Base-by-base conservation (phyloP, 441 rosid genomes). In the Adansonia madagascariensis region DNA sequence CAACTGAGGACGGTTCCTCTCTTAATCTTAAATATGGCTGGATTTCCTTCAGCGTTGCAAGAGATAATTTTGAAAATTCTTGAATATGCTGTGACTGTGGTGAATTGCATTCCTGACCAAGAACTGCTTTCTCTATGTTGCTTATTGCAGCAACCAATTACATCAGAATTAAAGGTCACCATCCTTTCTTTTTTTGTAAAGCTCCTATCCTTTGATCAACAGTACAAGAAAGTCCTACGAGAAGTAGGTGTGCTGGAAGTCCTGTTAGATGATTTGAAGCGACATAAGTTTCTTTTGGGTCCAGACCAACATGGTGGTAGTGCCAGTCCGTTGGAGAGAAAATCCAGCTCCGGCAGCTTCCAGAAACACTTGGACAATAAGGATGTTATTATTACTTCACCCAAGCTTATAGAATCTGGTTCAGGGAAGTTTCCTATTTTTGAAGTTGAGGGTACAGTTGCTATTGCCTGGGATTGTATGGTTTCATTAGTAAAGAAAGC, bases 191-290 rank as follows among this genome's bases (percentile, higher is more conserved):
- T 97, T 90, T 94, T 95, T 79, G 97, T 95, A 74, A 97, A 97
- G 82, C 98, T 97, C 53, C 71, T 95, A 84, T 97, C 99, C 73
- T 97, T 97, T 85, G 99, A 95, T 88, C 98, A 95, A 82, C 99
- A 95, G 70, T 97, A 94, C 88, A 97, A 92, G 87, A 97, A 94
- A 89, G 98, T 97, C 76, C 86, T 97, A 73, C 89, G 99, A 75
- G 99, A 97, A 86, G 99, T 97, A 82, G 99, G 99, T 74, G 97
- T 97, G 76, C 86, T 95, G 79, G 99, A 93, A 81, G 99, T 94
- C 79, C 86, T 97, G 81, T 86, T 92, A 60, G 99, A 97, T 88
- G 99, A 97, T 85, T 79, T 97, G 85, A 95, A 90, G 94, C 98
- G 92, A 85, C 94, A 97, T 85, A 95, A 91, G 87, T 90, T 91